Conservation (phyloP, 2,329 filamentous ascomycete genomes). For the Botryotinia narcissicola region DNA sequence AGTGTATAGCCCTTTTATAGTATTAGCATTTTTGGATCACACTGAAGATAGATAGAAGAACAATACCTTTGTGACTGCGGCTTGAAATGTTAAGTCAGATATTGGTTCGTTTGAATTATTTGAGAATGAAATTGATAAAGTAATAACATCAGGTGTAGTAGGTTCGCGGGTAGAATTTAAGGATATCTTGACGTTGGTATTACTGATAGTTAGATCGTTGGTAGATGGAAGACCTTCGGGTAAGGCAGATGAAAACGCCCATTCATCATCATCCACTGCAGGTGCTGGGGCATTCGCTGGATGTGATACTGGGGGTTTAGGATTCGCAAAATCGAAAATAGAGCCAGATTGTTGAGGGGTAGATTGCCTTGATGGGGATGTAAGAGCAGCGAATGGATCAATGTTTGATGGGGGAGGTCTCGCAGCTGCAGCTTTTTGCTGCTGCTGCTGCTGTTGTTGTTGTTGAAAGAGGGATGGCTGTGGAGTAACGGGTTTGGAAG, state of each 20-base stretch:
- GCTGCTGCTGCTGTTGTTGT: conserved; percentile 33
- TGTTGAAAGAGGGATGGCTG: conserved; percentile 50
- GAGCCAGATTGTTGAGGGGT: conserved; percentile 52
- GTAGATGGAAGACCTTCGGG: conserved; percentile 53
- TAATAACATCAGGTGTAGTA: conserved; percentile 48
- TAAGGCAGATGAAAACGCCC: conserved; percentile 86
- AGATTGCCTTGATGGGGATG: conserved; percentile 44
- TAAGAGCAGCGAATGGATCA: conserved; percentile 55
- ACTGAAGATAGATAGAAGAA: conserved; percentile 15
- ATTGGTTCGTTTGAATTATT: conserved; percentile 73
- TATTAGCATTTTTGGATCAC: conserved; percentile 22
- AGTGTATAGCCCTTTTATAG: conserved; percentile 69
- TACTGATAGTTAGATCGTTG: conserved; percentile 64
- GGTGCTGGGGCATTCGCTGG: conserved; percentile 42
- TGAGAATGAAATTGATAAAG: conserved; percentile 76
- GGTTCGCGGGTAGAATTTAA: conserved; percentile 65
- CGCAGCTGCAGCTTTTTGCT: conserved; percentile 38
- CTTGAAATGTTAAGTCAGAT: conserved; percentile 80
- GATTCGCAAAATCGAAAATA: conserved; percentile 43
- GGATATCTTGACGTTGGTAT: conserved; percentile 68
- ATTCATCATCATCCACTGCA: conserved; percentile 77
- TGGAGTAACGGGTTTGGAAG: conserved; percentile 53
- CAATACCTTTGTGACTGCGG: conserved; percentile 86
- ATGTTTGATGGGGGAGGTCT: conserved; percentile 46
- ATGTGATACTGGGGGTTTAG: conserved; percentile 39